phyloP scores from a whole-genome alignment of 2,329 filamentous ascomycete genomes.

The Neonectria coccinea region DNA sequence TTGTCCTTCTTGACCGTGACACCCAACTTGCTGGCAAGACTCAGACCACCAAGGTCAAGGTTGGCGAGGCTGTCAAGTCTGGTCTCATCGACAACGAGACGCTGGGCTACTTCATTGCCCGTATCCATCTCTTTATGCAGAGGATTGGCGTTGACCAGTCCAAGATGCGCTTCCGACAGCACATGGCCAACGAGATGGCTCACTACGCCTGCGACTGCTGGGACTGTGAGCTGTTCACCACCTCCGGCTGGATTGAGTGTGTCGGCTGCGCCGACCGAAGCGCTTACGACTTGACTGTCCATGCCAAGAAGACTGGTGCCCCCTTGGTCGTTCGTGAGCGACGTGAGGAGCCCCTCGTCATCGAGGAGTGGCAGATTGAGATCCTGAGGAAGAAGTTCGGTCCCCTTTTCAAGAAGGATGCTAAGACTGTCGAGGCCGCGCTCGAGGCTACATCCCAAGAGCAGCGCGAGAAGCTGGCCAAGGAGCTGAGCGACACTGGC shows the following conservation, averaged over 20 bases:
- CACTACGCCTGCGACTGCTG: conserved; percentile 98
- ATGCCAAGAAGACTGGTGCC: conserved; percentile 91
- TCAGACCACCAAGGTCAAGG: conserved; percentile 75
- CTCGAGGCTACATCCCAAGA: conserved; percentile 82
- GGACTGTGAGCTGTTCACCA: conserved; percentile 94
- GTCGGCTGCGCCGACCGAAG: conserved; percentile 96
- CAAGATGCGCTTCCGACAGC: conserved; percentile 96
- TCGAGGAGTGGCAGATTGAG: conserved; percentile 90
- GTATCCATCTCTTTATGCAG: conserved; percentile 90
- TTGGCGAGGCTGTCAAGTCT: conserved; percentile 86
- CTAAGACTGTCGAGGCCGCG: conserved; percentile 84
- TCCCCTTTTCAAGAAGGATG: conserved; percentile 94
- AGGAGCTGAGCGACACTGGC: conserved; percentile 78
- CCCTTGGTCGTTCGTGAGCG: conserved; percentile 87
- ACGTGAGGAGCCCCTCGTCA: conserved; percentile 78
- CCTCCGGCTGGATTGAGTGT: conserved; percentile 97
- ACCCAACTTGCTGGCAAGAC: conserved; percentile 91
- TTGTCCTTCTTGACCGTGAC: conserved; percentile 85
- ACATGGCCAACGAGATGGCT: conserved; percentile 84
- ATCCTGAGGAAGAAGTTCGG: conserved; percentile 97
- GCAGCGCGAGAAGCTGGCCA: conserved; percentile 81
- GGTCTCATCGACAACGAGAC: conserved; percentile 96
- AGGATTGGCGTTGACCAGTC: conserved; percentile 87
- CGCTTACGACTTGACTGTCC: conserved; percentile 92
- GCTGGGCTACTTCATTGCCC: conserved; percentile 94